Conservation (phyloP, 257 asterid genomes). For the Nicotiana sylvestris region DNA sequence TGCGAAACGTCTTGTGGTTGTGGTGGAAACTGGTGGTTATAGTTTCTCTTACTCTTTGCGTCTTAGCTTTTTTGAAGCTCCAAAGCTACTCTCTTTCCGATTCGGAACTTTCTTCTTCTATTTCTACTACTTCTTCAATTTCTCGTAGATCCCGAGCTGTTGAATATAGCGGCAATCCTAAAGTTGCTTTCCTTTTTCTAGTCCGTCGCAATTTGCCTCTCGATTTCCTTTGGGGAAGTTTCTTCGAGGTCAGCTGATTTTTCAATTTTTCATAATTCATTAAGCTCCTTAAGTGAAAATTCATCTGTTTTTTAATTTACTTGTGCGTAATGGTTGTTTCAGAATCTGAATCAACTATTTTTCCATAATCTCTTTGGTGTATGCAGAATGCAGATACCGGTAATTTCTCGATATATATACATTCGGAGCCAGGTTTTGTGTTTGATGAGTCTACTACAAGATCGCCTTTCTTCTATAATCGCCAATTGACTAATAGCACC, state of each 20-base stretch:
- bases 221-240: conserved; percentile 89
- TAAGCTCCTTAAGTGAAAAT: neutral
- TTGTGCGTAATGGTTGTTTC: neutral
- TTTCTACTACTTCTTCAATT: conserved; percentile 20
- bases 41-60: conserved; percentile 44
- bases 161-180: conserved; percentile 53
- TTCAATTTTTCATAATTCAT: neutral
- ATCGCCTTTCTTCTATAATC: conserved; percentile 47
- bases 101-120: conserved; percentile 17
- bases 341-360: neutral
- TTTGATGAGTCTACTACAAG: conserved; percentile 78
- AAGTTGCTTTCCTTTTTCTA: conserved; percentile 75
- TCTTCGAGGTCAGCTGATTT: conserved; percentile 61
- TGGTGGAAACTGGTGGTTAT: conserved; percentile 67
- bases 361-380: neutral
- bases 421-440: conserved; percentile 81
- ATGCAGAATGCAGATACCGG: conserved; percentile 67
- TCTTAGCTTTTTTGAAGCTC: conserved; percentile 57
- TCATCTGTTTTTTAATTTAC: neutral
- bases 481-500: conserved; percentile 64
- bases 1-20: conserved; percentile 49
- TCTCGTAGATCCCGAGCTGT: conserved; percentile 37
- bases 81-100: conserved; percentile 47
- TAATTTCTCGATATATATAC: conserved; percentile 62
- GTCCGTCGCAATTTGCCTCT: conserved; percentile 72